Percentiles rank a stretch among this genome's conserved stretches.
phyloP scores from a whole-genome alignment of 345 rosid genomes.

The Hypericum perforatum region DNA sequence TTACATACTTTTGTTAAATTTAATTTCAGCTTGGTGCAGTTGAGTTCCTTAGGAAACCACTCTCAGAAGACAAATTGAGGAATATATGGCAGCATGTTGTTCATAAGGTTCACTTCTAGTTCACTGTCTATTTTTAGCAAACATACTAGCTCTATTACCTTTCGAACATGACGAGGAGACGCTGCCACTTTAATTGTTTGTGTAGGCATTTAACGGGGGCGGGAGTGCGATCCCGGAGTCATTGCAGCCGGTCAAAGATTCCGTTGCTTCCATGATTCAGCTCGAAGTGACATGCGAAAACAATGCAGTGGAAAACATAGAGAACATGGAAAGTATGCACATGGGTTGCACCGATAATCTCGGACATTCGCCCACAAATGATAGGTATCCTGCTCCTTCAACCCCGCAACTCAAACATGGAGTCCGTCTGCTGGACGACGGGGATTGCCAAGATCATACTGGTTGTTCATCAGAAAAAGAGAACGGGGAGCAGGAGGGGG shows the following conservation, averaged over 20 bases:
- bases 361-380: conserved; percentile 29
- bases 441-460: conserved; percentile 55
- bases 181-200: neutral
- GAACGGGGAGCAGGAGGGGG: conserved; percentile 50
- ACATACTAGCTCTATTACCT: neutral
- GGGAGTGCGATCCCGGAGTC: conserved; percentile 40
- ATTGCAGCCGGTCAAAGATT: conserved; percentile 65
- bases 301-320: conserved; percentile 13
- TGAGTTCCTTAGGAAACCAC: conserved; percentile 83
- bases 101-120: conserved; percentile 50
- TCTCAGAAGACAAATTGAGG: conserved; percentile 67
- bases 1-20: neutral
- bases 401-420: conserved; percentile 69
- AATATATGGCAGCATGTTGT: conserved; percentile 98
- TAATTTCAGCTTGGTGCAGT: conserved; percentile 87
- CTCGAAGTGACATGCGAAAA: conserved; percentile 29
- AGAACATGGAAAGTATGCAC: conserved; percentile 23
- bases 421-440: conserved; percentile 49
- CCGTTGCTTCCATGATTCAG: conserved; percentile 48
- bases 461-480: conserved; percentile 50
- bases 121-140: neutral
- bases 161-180: too few species aligned
- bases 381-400: conserved; percentile 69
- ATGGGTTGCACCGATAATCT: conserved; percentile 21
- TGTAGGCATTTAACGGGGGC: conserved; percentile 72